Evolutionary conservation across 2,329 filamentous ascomycete species (phyloP), one percentile per base, ranked within the genome.

Genomic region (Sporothrix variecibatus): DNA sequence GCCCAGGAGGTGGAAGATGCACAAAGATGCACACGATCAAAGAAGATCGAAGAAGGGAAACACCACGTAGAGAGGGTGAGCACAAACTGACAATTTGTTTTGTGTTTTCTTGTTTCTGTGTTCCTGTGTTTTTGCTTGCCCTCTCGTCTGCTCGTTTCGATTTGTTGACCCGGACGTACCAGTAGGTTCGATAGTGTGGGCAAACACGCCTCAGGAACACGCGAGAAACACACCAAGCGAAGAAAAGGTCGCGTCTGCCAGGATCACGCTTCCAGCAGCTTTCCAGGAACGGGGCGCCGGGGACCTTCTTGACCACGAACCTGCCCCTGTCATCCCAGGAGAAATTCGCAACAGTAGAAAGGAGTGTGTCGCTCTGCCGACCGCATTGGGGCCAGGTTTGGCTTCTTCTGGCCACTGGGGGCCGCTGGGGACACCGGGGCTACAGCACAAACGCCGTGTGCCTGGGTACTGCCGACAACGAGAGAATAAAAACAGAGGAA

Each of bases 331-430:
- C 38, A 12, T 65, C 31, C 62, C 11, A 6, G 11, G 34, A n/a
- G 3, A 20, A 43, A 49, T 49, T 43, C 9, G 12, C 40, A 43
- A 9, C 12, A 43, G 12, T 12, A 20, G 58, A 17, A 8, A 31
- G 15, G 28, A 60, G 56, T 64, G 62, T 51, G 46, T 70, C 67
- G 67, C 67, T 70, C 67, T 56, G 49, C 49, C 67, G 67, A 70
- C 67, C 46, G n/a, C 31, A 38, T 28, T 51, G 64, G 62, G 64
- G 7, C 26, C 26, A 12, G 51, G 46, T 34, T 34, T 34, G 34
- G 34, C 51, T 12, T 62, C 15, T 62, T 7, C 62, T 64, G 60
- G 60, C 34, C 34, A 43, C 31, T 23, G 20, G 31, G 31, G 8
- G 34, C n/a, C 34, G 43, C 31, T 23, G 20, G 31, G 31, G 8